Conservation (phyloP, 164 flowering plant species). For the Euptelea pleiosperma region DNA sequence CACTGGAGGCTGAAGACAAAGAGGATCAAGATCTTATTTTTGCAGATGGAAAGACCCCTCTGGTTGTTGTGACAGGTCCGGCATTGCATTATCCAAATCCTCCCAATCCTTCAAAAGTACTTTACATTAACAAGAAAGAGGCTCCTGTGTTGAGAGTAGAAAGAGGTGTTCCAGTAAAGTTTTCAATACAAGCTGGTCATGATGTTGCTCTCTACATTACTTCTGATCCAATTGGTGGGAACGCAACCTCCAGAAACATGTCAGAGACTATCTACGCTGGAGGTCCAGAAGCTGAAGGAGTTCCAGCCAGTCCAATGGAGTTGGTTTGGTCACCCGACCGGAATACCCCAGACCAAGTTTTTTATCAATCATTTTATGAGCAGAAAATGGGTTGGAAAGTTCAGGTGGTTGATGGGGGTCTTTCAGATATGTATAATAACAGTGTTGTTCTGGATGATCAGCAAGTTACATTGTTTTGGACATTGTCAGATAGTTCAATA, state of each 20-base stretch:
- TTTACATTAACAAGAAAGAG: constrained; percentile 89
- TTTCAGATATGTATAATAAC: constrained; percentile 90
- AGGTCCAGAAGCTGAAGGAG: constrained; percentile 84
- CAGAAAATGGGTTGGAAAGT: constrained; percentile 97
- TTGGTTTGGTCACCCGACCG: constrained; percentile 83
- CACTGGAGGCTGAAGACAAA: constrained; percentile 76
- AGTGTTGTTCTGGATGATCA: constrained; percentile 94
- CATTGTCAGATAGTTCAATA: constrained; percentile 60
- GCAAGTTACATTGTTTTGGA: constrained; percentile 93
- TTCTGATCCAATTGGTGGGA: constrained; percentile 89
- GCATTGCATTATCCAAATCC: constrained; percentile 86
- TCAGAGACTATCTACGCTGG: constrained; percentile 84
- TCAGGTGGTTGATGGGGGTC: constrained; percentile 96
- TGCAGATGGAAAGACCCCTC: constrained; percentile 69
- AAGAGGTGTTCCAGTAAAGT: constrained; percentile 89
- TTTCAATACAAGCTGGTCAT: constrained; percentile 95
- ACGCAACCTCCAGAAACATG: constrained; percentile 72
- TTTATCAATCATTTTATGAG: constrained; percentile 67
- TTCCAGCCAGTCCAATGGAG: constrained; percentile 77
- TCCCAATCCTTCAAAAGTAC: constrained; percentile 80
- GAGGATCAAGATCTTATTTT: constrained; percentile 84
- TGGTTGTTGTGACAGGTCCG: constrained; percentile 59
- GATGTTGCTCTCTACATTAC: constrained; percentile 89
- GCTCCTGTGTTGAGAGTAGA: constrained; percentile 89
- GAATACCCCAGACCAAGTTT: constrained; percentile 91